Evolutionary conservation across 345 rosid species (phyloP), one percentile per base, ranked within the genome.

Genomic region (Populus alba): DNA sequence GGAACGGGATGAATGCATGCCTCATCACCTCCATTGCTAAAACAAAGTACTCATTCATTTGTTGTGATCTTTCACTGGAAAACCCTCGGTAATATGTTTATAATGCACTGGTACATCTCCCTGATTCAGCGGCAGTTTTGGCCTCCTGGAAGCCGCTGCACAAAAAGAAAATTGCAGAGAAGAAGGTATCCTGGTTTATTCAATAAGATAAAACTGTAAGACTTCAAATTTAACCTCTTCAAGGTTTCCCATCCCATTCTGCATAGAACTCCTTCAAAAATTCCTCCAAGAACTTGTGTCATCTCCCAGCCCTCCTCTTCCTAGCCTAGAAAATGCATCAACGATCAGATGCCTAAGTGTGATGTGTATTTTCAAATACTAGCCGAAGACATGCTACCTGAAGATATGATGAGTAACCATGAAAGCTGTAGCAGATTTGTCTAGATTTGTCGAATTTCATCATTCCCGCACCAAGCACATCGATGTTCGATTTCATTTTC

Each of bases 161-260:
- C 37, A 33, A 33, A 47, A 13, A 47, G 53, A 47, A 16, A 47
- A 15, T 12, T 13, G 53, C 53, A 47, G 15, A 11, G 51, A 12
- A 47, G 51, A 12, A 47, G 51, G 1, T 20, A 18, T 51, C n/a
- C 0, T 17, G 7, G 23, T 53, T 18, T 0, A 3, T 18, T 53
- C 59, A 53, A 53, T 18, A 71, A 57, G 18, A 55, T 69, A 6
- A 33, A 33, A 33, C 37, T 5, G 38, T 4, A 51, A 43, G 33
- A 55, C 12, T 0, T 18, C 33, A 41, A 29, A 2, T 22, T 7
- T 25, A 69, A 57, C 79, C 69, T 59, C 22, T 68, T 90, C 84
- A 92, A 77, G 89, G 88, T 77, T 73, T 85, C 39, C 94, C 94
- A 77, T 89, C 88, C 97, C 97, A 95, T 78, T 95, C 98, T 57